Conservation (phyloP, 2,329 filamentous ascomycete species). For the Xylaria sp. region DNA sequence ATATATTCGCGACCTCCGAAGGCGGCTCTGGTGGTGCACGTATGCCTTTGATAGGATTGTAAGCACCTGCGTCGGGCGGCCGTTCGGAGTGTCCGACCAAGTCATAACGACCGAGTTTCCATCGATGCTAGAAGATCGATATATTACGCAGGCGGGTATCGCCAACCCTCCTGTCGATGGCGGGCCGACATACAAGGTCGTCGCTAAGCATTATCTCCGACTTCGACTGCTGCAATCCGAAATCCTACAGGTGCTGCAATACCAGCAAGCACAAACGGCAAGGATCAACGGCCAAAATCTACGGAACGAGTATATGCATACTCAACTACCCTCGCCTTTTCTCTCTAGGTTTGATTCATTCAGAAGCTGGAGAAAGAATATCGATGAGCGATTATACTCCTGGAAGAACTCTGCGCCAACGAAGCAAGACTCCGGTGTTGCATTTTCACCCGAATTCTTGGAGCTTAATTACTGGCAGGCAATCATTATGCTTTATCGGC, state of each 20-base stretch:
- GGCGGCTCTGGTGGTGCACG: conserved; percentile 95
- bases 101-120: conserved; percentile 96
- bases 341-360: conserved; percentile 84
- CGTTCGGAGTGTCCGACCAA: conserved; percentile 94
- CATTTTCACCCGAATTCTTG: conserved; percentile 86
- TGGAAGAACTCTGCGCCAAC: conserved; percentile 87
- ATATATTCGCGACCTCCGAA: conserved; percentile 83
- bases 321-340: conserved; percentile 82
- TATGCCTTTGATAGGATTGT: conserved; percentile 96
- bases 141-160: conserved; percentile 82
- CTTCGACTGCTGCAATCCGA: conserved; percentile 89
- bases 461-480: conserved; percentile 98
- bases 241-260: conserved; percentile 90
- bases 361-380: conserved; percentile 84
- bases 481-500: conserved; percentile 92
- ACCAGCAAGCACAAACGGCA: conserved; percentile 84
- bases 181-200: conserved; percentile 84
- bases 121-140: conserved; percentile 83
- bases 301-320: conserved; percentile 75
- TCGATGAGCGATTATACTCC: conserved; percentile 79
- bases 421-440: conserved; percentile 80
- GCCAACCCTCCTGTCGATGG: conserved; percentile 61
- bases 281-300: conserved; percentile 68
- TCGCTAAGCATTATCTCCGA: conserved; percentile 90
- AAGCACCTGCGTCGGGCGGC: conserved; percentile 89